Percentiles rank a stretch among this genome's conserved stretches.
Conservation (phyloP, 257 asterid genomes). For the Plantago ovata region DNA sequence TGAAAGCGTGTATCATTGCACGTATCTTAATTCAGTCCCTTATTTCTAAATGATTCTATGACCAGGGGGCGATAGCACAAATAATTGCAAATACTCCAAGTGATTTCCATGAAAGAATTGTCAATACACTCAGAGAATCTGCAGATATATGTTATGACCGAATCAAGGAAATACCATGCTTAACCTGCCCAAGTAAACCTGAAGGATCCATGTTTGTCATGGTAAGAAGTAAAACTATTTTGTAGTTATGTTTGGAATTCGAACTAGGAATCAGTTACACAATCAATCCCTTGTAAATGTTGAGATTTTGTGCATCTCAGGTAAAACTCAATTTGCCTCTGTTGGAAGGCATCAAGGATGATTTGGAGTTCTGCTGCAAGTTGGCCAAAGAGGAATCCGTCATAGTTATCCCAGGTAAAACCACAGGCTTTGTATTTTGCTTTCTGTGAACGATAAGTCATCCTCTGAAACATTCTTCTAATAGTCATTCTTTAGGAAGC, state of each 20-base stretch:
- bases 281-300: neutral
- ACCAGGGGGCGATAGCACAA: slow-evolving; percentile 69
- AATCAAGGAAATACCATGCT: slow-evolving; percentile 55
- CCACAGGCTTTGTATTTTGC: neutral
- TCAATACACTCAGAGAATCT: slow-evolving; percentile 40
- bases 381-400: slow-evolving; percentile 77
- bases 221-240: slow-evolving; percentile 37
- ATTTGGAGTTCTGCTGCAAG: slow-evolving; percentile 64
- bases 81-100: slow-evolving; percentile 54
- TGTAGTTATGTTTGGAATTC: neutral
- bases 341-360: slow-evolving; percentile 59
- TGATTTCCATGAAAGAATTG: slow-evolving; percentile 50
- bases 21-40: neutral
- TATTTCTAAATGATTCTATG: neutral
- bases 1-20: neutral
- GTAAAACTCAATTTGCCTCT: slow-evolving; percentile 51
- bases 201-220: slow-evolving; percentile 82
- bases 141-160: slow-evolving; percentile 46
- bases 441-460: neutral
- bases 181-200: slow-evolving; percentile 80
- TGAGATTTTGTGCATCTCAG: slow-evolving; percentile 30
- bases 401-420: slow-evolving; percentile 64
- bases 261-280: neutral
- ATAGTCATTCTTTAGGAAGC: too few species aligned
- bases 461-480: too few species aligned